These are phyloP conservation scores for Globisporangium cylindrosporum DNA, from an alignment of 352 stramenopile genomes.

Conservation along the genomic window DNA sequence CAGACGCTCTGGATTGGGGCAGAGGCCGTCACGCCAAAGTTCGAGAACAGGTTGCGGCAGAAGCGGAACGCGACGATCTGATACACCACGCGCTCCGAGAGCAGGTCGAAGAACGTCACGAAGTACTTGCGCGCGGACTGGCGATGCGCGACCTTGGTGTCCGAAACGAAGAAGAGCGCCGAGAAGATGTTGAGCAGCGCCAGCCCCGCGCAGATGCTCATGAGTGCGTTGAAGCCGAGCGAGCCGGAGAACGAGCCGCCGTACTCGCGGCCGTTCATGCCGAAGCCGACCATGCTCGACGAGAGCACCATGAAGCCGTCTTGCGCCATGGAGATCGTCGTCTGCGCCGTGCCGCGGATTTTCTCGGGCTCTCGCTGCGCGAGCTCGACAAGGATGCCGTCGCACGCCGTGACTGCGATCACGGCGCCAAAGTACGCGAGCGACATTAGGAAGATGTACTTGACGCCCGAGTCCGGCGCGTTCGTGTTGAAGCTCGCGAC, in stretches of 20 bases:
- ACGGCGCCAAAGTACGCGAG: slow-evolving; percentile 50
- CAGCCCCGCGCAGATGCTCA: slow-evolving; percentile 14
- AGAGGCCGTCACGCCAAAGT: slow-evolving; percentile 14
- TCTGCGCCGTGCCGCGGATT: slow-evolving; percentile 27
- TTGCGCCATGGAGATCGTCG: slow-evolving; percentile 29
- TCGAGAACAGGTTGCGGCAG: slow-evolving; percentile 19
- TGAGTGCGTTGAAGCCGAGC: slow-evolving; percentile 20
- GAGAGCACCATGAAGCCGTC: slow-evolving; percentile 19
- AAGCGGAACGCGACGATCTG: slow-evolving; percentile 24
- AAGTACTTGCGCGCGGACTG: slow-evolving; percentile 14
- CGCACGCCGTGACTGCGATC: slow-evolving; percentile 44
- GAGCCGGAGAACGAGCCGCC: slow-evolving; percentile 21
- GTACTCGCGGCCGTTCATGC: slow-evolving; percentile 25
- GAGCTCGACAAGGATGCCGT: slow-evolving; percentile 38
- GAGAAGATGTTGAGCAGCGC: slow-evolving; percentile 15
- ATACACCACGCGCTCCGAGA: slow-evolving; percentile 19
- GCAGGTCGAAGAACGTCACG: slow-evolving; percentile 14
- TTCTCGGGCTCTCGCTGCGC: slow-evolving; percentile 24
- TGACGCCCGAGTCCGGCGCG: slow-evolving; percentile 17
- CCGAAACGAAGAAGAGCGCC: slow-evolving; percentile 21
- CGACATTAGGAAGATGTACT: slow-evolving; percentile 41
- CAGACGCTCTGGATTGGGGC: slow-evolving; percentile 18
- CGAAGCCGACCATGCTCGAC: slow-evolving; percentile 19
- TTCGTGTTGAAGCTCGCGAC: slow-evolving; percentile 21
- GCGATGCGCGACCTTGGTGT: slow-evolving; percentile 7